phyloP scores from a whole-genome alignment of 371 early-diverging fungal genomes.

The Haplosporangium sp. region DNA sequence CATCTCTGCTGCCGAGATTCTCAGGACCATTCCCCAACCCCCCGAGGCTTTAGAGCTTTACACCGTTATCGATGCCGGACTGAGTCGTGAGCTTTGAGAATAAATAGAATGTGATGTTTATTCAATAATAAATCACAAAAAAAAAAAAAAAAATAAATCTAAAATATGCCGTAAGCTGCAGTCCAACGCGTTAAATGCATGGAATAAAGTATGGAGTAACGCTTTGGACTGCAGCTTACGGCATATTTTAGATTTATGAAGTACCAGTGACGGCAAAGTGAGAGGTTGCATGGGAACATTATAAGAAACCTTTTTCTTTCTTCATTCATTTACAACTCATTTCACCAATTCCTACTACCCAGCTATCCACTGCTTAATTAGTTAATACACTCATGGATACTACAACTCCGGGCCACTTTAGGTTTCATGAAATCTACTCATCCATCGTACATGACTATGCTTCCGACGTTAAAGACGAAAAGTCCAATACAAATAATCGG shows the following conservation, averaged over 20 bases:
- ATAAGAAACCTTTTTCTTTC: background rate
- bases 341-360: background rate
- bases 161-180: too few species aligned
- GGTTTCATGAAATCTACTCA: constrained; percentile 41
- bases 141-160: background rate
- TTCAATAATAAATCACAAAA: background rate
- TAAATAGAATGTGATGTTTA: background rate
- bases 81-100: constrained; percentile 45
- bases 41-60: constrained; percentile 52
- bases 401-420: constrained; percentile 13
- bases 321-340: background rate
- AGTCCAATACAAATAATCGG: background rate
- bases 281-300: background rate
- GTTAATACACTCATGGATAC: constrained; percentile 11
- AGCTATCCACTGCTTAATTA: too few species aligned
- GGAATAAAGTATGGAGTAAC: background rate
- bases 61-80: constrained; percentile 48
- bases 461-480: background rate
- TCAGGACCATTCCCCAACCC: constrained; percentile 56
- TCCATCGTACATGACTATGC: constrained; percentile 13
- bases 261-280: too few species aligned
- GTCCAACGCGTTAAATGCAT: constrained; percentile 8
- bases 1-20: constrained; percentile 63
- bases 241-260: background rate
- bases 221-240: background rate